A percentile compares a stretch with the other conserved stretches of the same genome.
These are phyloP conservation scores for Pleurotus tuber-regium DNA, from an alignment of 768 basidiomycete species.

Conservation along the genomic window DNA sequence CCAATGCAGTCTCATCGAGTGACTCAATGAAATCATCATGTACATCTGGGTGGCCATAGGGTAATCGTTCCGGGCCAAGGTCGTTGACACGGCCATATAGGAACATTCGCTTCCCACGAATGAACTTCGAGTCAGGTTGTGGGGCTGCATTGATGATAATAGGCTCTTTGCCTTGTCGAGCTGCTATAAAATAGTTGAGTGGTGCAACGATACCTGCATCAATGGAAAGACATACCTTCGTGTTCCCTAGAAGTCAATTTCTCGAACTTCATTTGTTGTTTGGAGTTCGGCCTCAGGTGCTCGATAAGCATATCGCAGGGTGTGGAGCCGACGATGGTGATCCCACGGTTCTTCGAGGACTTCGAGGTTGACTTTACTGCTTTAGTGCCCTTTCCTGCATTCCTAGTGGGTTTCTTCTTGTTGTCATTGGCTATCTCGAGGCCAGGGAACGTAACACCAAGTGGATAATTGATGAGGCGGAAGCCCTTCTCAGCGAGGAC, in stretches of 20 bases:
- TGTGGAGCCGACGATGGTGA: neutral
- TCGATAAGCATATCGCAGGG: neutral
- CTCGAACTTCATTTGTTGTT: neutral
- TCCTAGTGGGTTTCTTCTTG: too few relatives aligned
- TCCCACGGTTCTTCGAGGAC: neutral
- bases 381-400: too few relatives aligned
- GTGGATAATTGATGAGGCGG: neutral
- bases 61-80: neutral
- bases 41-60: neutral
- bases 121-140: neutral
- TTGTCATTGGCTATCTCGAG: too few relatives aligned
- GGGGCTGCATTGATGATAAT: neutral
- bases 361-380: too few relatives aligned
- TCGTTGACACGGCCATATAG: neutral
- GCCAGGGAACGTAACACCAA: neutral
- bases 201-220: neutral
- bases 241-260: neutral
- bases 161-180: neutral
- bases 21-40: neutral
- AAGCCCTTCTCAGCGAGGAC: neutral
- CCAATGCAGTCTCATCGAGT: neutral
- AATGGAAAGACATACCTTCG: neutral
- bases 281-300: neutral
- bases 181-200: neutral
- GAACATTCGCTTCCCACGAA: neutral